Conservation (phyloP, 495 filamentous ascomycete genomes). For the Talaromyces trachyspermus region DNA sequence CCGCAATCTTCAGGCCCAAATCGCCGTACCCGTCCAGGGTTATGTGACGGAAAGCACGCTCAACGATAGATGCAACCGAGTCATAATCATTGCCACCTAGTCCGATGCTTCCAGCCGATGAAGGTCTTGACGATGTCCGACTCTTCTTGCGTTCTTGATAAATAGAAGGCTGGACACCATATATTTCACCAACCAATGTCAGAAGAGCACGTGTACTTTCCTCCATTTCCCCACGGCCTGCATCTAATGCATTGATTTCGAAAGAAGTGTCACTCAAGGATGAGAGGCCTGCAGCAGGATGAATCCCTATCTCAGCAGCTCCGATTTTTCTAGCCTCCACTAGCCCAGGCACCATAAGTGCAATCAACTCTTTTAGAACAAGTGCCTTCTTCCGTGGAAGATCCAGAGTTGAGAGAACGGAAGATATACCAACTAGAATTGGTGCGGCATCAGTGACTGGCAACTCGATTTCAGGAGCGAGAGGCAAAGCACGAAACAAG, state of each 20-base stretch:
- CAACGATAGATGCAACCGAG: constrained; percentile 34
- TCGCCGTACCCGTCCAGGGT: constrained; percentile 37
- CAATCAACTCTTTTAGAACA: constrained; percentile 73
- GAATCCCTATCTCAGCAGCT: constrained; percentile 89
- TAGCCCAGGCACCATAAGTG: constrained; percentile 72
- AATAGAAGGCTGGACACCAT: constrained; percentile 39
- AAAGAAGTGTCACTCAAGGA: constrained; percentile 48
- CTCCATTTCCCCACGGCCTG: constrained; percentile 70
- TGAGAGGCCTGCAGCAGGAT: constrained; percentile 79
- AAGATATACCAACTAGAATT: constrained; percentile 80
- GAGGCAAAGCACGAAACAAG: constrained; percentile 66
- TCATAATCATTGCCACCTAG: constrained; percentile 25
- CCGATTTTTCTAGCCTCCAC: constrained; percentile 89
- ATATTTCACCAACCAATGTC: constrained; percentile 43
- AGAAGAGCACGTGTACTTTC: constrained; percentile 57
- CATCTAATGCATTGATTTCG: constrained; percentile 59
- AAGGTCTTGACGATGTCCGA: constrained; percentile 1
- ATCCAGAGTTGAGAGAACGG: constrained; percentile 66
- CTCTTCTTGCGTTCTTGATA: constrained; percentile 29
- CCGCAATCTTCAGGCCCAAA: constrained; percentile 67
- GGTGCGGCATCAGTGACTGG: constrained; percentile 63
- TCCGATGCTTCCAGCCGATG: not conserved
- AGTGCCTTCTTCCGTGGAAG: constrained; percentile 81
- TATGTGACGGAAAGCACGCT: constrained; percentile 35
- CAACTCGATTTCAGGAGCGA: constrained; percentile 48